Evolutionary conservation across 148 eudicot genomes (phyloP).

Genomic region (Chenopodium album): DNA sequence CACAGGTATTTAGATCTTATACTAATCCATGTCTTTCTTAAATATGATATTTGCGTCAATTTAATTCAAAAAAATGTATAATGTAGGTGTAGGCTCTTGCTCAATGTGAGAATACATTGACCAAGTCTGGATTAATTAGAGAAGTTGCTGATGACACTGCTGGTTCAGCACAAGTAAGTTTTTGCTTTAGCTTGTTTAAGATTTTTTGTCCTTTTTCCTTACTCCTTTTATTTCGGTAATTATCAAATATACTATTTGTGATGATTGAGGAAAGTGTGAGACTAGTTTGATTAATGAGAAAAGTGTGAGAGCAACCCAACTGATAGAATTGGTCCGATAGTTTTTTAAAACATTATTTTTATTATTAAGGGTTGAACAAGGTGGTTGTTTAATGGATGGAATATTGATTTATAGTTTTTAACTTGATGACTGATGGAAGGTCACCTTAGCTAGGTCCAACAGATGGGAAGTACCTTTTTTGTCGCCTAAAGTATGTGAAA

Average conservation of each 20-base stretch:
- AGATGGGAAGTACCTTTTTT: no score
- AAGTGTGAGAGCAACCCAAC: no score
- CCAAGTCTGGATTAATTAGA: conserved; percentile 61
- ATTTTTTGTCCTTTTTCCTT: background rate
- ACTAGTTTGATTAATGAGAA: no score
- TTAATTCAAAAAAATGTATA: background rate
- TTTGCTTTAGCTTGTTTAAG: background rate
- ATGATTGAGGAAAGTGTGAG: no score
- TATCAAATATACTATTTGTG: background rate
- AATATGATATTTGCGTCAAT: background rate
- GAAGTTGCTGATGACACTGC: conserved; percentile 93
- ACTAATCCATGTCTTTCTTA: background rate
- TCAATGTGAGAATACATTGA: conserved; percentile 83
- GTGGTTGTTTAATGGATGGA: no score
- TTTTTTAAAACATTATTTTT: no score
- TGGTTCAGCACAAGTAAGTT: conserved; percentile 81
- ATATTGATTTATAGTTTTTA: background rate
- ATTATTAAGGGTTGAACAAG: no score
- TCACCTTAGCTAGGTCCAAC: no score
- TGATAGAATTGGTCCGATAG: no score
- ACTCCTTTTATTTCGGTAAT: background rate
- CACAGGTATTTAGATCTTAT: conserved; percentile 53
- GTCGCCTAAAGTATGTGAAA: no score
- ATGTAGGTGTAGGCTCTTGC: conserved; percentile 65
- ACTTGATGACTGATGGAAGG: no score